A percentile compares a stretch with the other conserved stretches of the same genome.
phyloP scores from a whole-genome alignment of 257 asterid genomes.

The Forsythia suspensa region DNA sequence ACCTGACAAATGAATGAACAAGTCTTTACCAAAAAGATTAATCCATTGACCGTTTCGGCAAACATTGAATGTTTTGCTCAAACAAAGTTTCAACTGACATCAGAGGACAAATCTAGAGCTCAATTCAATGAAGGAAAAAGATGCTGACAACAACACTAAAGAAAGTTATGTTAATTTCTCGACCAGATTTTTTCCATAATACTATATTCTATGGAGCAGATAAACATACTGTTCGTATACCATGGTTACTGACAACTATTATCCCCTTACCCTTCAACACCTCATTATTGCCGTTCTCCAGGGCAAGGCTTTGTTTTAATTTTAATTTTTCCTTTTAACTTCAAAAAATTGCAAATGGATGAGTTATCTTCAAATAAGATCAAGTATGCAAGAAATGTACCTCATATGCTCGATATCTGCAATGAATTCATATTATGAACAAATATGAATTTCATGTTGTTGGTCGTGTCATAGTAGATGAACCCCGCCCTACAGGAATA shows the following conservation, averaged over 20 bases:
- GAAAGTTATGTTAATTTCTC: neutral
- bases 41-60: neutral
- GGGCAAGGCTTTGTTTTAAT: neutral
- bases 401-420: constrained; percentile 21
- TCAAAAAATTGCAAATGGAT: neutral
- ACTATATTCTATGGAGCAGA: neutral
- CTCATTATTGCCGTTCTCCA: neutral
- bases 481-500: constrained; percentile 89
- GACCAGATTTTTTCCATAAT: neutral
- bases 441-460: constrained; percentile 50
- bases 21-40: neutral
- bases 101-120: neutral
- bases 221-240: neutral
- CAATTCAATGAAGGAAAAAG: neutral
- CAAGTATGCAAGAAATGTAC: constrained; percentile 11
- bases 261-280: neutral
- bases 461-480: constrained; percentile 92
- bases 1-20: constrained; percentile 13
- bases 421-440: constrained; percentile 10
- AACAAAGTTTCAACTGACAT: neutral
- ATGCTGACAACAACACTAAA: neutral
- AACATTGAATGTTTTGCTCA: neutral
- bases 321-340: neutral
- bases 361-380: neutral
- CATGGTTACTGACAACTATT: neutral